These are phyloP conservation scores for Candida pseudoviswanathii DNA, from an alignment of 1,139 yeast species.

Conservation along the genomic window DNA sequence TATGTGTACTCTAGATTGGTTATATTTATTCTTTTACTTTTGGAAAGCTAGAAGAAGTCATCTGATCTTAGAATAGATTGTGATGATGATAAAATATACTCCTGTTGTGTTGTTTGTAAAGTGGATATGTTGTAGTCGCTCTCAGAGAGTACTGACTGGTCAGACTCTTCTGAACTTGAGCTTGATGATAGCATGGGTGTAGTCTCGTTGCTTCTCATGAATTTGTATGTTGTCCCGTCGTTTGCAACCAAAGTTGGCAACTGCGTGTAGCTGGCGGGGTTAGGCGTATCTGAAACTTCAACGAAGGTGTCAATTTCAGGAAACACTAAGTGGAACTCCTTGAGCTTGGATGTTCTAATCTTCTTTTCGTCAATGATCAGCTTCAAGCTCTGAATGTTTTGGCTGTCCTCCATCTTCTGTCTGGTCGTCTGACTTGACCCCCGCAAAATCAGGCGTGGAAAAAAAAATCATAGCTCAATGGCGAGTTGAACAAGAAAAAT, in stretches of 20 bases:
- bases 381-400: conserved; percentile 21
- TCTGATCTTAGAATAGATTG: conserved; percentile 11
- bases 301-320: conserved; percentile 11
- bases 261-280: conserved; percentile 7
- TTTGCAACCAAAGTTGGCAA: conserved; percentile 16
- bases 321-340: conserved; percentile 21
- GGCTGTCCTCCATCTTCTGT: neutral
- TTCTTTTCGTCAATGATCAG: conserved; percentile 22
- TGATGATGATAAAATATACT: conserved; percentile 10
- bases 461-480: neutral
- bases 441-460: neutral
- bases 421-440: neutral
- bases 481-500: neutral
- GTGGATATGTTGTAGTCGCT: conserved; percentile 9
- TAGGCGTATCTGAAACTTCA: conserved; percentile 17
- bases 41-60: neutral
- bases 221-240: conserved; percentile 8
- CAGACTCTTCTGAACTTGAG: conserved; percentile 3
- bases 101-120: conserved; percentile 13
- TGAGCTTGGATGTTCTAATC: conserved; percentile 21
- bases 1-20: conserved; percentile 1
- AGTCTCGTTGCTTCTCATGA: neutral
- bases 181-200: conserved; percentile 11
- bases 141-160: conserved; percentile 9
- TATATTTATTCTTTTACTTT: too few relatives aligned